Conservation (phyloP, 805 yeast genomes). For the Metschnikowia kunwiensis region DNA sequence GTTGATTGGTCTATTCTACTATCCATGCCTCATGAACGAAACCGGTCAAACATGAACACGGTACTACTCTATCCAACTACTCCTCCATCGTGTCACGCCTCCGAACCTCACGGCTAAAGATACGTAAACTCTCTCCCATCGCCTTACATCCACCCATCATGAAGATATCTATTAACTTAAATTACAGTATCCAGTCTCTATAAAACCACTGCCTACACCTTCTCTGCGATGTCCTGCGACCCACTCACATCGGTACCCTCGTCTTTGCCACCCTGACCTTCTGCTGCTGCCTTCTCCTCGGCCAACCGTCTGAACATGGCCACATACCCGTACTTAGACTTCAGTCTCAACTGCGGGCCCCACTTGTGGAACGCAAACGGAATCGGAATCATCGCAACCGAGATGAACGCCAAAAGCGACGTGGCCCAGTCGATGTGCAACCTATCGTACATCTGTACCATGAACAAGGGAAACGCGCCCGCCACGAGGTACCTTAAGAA, state of each 20-base stretch:
- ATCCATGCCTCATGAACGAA: too few relatives aligned
- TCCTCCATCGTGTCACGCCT: too few relatives aligned
- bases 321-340: conserved; percentile 58
- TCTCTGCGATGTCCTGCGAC: conserved; percentile 10
- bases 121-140: too few relatives aligned
- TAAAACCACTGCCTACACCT: too few relatives aligned
- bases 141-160: too few relatives aligned
- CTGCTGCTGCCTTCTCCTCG: conserved; percentile 21
- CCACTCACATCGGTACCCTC: background rate
- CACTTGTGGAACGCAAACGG: conserved; percentile 65
- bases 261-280: conserved; percentile 6
- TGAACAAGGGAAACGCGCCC: conserved; percentile 80
- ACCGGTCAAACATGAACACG: too few relatives aligned
- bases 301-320: conserved; percentile 34
- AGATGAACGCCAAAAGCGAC: conserved; percentile 60
- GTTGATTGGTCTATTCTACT: too few relatives aligned
- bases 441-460: conserved; percentile 74
- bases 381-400: conserved; percentile 68
- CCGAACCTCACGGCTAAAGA: too few relatives aligned
- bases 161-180: too few relatives aligned
- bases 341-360: conserved; percentile 56
- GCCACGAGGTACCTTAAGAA: conserved; percentile 72
- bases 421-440: conserved; percentile 80
- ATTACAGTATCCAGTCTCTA: too few relatives aligned
- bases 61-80: too few relatives aligned